Conservation (phyloP, 2,329 filamentous ascomycete genomes). For the Nigrospora sphaerica region DNA sequence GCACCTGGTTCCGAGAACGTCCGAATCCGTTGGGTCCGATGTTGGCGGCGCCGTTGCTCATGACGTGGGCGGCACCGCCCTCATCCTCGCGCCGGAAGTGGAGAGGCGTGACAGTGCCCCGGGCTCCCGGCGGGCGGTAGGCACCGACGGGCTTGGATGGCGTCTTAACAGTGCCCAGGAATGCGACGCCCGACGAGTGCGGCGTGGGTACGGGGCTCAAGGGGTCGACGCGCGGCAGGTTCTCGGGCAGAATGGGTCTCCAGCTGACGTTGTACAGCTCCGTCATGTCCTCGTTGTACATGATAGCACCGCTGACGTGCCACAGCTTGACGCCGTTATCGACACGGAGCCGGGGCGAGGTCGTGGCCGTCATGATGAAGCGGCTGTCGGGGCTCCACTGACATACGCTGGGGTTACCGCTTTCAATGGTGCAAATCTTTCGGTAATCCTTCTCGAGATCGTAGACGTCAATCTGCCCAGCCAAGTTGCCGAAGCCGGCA, state of each 20-base stretch:
- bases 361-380: constrained; percentile 96
- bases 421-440: constrained; percentile 91
- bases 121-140: constrained; percentile 89
- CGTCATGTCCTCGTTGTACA: constrained; percentile 93
- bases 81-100: constrained; percentile 98
- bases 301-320: constrained; percentile 80
- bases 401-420: constrained; percentile 91
- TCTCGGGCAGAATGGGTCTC: constrained; percentile 65
- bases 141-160: constrained; percentile 96
- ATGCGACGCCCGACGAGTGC: constrained; percentile 75
- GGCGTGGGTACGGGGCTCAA: constrained; percentile 67
- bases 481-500: constrained; percentile 94
- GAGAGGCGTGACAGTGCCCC: constrained; percentile 79
- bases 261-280: constrained; percentile 89
- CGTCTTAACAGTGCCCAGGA: constrained; percentile 81
- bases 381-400: constrained; percentile 95
- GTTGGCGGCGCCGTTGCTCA: constrained; percentile 70
- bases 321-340: constrained; percentile 96
- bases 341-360: constrained; percentile 86
- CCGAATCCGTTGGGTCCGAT: constrained; percentile 74
- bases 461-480: constrained; percentile 96
- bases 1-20: constrained; percentile 66
- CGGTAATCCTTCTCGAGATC: constrained; percentile 89
- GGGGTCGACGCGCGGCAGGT: constrained; percentile 59
- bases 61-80: constrained; percentile 79